A percentile compares a stretch with the other conserved stretches of the same genome.
Evolutionary conservation across 2,329 filamentous ascomycete species (phyloP).

Genomic region (Arthrobotrys sphaeroides): DNA sequence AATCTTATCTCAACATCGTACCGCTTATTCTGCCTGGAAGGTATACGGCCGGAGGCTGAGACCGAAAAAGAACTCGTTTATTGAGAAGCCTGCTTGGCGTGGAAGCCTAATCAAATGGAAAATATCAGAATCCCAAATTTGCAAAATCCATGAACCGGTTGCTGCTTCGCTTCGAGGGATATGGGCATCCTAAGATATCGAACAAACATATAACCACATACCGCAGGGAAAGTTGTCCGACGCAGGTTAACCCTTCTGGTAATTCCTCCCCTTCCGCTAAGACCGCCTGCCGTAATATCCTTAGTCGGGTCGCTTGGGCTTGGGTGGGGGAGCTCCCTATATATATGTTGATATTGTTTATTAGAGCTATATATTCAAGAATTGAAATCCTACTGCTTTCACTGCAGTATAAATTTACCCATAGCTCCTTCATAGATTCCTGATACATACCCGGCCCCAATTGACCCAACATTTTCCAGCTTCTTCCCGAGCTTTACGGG

Average conservation of each 20-base stretch:
- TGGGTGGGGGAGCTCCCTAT: constrained; percentile 32
- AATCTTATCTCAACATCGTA: too few species aligned
- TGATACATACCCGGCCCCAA: constrained; percentile 42
- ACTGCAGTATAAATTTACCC: constrained; percentile 24
- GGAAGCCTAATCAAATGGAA: too few species aligned
- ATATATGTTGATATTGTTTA: constrained; percentile 32
- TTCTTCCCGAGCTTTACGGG: constrained; percentile 40
- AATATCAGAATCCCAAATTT: too few species aligned
- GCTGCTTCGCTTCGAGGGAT: too few species aligned
- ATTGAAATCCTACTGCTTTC: constrained; percentile 34
- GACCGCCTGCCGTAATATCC: constrained; percentile 28
- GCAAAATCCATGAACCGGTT: too few species aligned
- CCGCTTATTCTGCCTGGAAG: too few species aligned
- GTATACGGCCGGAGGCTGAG: too few species aligned
- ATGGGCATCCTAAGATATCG: too few species aligned
- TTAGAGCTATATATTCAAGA: constrained; percentile 32
- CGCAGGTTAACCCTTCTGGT: neutral
- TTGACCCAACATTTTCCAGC: constrained; percentile 26
- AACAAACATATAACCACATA: too few species aligned
- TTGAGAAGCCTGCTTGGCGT: too few species aligned
- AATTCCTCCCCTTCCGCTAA: constrained; percentile 3
- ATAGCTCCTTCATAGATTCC: constrained; percentile 21
- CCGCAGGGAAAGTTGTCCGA: neutral
- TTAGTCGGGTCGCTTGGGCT: constrained; percentile 24
- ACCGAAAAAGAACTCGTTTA: too few species aligned